Conservation (phyloP, 1,284 basidiomycete genomes). For the Malassezia sp. region DNA sequence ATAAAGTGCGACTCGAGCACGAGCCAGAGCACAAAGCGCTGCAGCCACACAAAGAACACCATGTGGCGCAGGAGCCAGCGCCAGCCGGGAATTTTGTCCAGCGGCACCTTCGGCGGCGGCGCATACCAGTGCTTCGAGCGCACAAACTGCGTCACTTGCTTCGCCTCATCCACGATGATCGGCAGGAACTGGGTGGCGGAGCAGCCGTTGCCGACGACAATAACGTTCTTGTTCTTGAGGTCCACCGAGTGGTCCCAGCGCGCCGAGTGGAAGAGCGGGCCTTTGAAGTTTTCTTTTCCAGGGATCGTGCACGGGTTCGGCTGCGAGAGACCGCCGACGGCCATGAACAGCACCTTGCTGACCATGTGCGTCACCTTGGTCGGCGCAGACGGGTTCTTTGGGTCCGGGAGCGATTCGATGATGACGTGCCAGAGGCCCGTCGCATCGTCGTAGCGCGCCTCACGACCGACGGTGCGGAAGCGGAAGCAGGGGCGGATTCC, state of each 20-base stretch:
- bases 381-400: slow-evolving; percentile 1
- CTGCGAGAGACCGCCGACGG: slow-evolving; percentile 37
- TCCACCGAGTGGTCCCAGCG: slow-evolving; percentile 44
- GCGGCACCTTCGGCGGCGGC: slow-evolving; percentile 24
- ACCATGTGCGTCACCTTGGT: slow-evolving; percentile 29
- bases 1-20: slow-evolving; percentile 33
- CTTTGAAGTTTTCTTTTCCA: slow-evolving; percentile 37
- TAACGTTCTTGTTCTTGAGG: slow-evolving; percentile 42
- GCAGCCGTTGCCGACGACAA: slow-evolving; percentile 45
- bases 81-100: slow-evolving; percentile 26
- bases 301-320: slow-evolving; percentile 37
- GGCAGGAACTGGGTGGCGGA: slow-evolving; percentile 38
- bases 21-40: slow-evolving; percentile 31
- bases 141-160: slow-evolving; percentile 34
- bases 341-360: slow-evolving; percentile 34
- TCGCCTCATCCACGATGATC: slow-evolving; percentile 25
- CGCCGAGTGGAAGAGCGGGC: slow-evolving; percentile 45
- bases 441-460: slow-evolving; percentile 30
- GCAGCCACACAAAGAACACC: slow-evolving; percentile 23
- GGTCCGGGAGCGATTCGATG: slow-evolving; percentile 18
- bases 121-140: slow-evolving; percentile 41
- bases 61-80: slow-evolving; percentile 28
- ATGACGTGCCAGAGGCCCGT: slow-evolving; percentile 40
- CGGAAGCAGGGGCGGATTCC: slow-evolving; percentile 26
- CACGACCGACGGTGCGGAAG: slow-evolving; percentile 27